Base-by-base conservation (phyloP, 768 basidiomycete genomes). In the Galerina sulciceps region DNA sequence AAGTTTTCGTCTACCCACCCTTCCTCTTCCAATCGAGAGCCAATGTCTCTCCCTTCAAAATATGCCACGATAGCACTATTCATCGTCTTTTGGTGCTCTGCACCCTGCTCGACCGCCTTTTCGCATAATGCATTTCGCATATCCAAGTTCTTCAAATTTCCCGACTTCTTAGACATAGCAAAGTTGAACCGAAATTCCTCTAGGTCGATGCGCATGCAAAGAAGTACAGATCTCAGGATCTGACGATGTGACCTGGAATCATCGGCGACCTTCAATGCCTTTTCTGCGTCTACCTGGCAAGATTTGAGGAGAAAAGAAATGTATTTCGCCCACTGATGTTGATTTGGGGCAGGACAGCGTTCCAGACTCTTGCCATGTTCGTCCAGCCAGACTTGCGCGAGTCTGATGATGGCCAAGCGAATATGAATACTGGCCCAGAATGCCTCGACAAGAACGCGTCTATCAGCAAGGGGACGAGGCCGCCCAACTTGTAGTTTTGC, bases 371-470 rank as follows among this genome's bases (percentile, higher is more conserved):
- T 40, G 65, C 36, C 37, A 61, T 45, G 15, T 79, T 55, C 5
- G 0, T 78, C 72, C 35, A 84, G 65, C 76, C 82, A 82, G 0
- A 64, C 53, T 22, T 57, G 67, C 2, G 77, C 80, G 56, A 88
- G 61, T 38, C 80, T 69, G n/a, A 70, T 76, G 23, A 91, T 69
- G 9, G 72, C 65, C 57, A 87, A 76, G 3, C 88, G 82, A 23
- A 87, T 72, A 23, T 83, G 71, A 38, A 90, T 67, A 6, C 82
- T 81, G 10, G 71, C 62, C 80, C 82, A 84, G 52, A 86, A 76
- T 0, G 86, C 86, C 66, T 89, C 88, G 8, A 88, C 83, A 11
- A 79, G 62, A 71, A 85, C 87, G 37, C 85, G 78, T 42, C 76
- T 76, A 68, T 89, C 87, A 0, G 85, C 86, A 6, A 77, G 79